A percentile compares a stretch with the other conserved stretches of the same genome.
These are phyloP conservation scores for Elasticomyces elasticus DNA, from an alignment of 495 filamentous ascomycete genomes.

Conservation along the genomic window DNA sequence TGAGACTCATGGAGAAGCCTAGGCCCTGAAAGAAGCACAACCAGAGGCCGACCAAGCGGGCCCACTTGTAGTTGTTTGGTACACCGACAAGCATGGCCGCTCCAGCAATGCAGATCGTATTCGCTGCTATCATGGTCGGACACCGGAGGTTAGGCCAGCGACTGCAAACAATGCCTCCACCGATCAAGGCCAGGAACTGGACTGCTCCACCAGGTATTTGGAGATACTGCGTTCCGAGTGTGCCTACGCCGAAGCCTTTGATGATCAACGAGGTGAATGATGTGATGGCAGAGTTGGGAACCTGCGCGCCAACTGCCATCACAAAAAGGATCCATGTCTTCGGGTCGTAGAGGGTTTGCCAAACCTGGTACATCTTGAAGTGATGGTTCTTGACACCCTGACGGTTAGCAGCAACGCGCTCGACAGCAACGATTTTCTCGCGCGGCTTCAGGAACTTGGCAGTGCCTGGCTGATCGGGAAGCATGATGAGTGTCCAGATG, in stretches of 20 bases:
- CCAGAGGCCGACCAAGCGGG: conserved; percentile 43
- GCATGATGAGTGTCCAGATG: conserved; percentile 32
- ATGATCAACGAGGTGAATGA: conserved; percentile 20
- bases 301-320: conserved; percentile 21
- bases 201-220: conserved; percentile 19
- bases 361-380: conserved; percentile 16
- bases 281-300: conserved; percentile 13
- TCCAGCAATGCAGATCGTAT: conserved; percentile 34
- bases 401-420: conserved; percentile 36
- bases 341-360: conserved; percentile 12
- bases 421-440: conserved; percentile 36
- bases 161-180: conserved; percentile 31
- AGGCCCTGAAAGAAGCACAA: conserved; percentile 31
- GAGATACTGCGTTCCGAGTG: conserved; percentile 12
- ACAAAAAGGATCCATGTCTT: conserved; percentile 20
- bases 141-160: conserved; percentile 35
- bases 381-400: conserved; percentile 39
- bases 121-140: conserved; percentile 33
- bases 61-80: conserved; percentile 43
- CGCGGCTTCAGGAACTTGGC: conserved; percentile 38
- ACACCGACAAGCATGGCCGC: conserved; percentile 30
- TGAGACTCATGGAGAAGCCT: conserved; percentile 37
- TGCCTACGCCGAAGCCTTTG: conserved; percentile 14
- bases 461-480: conserved; percentile 39
- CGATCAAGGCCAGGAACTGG: conserved; percentile 11